These are phyloP conservation scores for Volvox reticuliferus DNA, from an alignment of 139 green algal genomes.

Conservation along the genomic window DNA sequence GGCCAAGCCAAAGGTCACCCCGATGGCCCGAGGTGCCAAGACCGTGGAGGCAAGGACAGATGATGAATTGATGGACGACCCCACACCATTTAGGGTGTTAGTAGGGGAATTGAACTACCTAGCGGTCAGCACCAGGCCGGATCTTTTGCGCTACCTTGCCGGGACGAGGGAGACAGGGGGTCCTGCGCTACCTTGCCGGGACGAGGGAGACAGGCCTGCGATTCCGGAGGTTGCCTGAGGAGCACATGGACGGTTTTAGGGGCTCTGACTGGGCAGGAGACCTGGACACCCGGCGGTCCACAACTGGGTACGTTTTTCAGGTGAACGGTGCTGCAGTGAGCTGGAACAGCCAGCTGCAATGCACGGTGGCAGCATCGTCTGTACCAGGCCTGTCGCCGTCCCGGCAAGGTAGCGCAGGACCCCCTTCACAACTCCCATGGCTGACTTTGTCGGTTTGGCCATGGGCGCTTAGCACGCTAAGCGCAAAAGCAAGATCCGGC, in stretches of 20 bases:
- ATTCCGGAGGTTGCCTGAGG: too few relatives aligned
- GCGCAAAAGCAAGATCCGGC: not conserved
- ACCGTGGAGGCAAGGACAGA: not conserved
- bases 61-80: not conserved
- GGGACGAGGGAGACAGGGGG: not conserved
- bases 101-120: not conserved
- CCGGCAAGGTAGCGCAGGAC: conserved; percentile 3
- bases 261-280: conserved; percentile 41
- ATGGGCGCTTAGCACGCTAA: not conserved
- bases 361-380: conserved; percentile 65
- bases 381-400: not conserved
- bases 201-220: not conserved
- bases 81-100: not conserved
- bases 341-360: conserved; percentile 51
- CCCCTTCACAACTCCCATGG: too few relatives aligned
- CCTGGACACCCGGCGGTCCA: too few relatives aligned
- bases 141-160: not conserved
- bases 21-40: not conserved
- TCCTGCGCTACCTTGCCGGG: not conserved
- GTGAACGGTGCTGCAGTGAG: conserved; percentile 7
- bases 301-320: conserved; percentile 19
- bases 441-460: too few relatives aligned
- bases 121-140: not conserved
- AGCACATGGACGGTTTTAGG: conserved; percentile 21
- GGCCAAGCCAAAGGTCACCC: not conserved